These are phyloP conservation scores for Cyamopsis tetragonoloba DNA, from an alignment of 306 rosid genomes.

Conservation along the genomic window DNA sequence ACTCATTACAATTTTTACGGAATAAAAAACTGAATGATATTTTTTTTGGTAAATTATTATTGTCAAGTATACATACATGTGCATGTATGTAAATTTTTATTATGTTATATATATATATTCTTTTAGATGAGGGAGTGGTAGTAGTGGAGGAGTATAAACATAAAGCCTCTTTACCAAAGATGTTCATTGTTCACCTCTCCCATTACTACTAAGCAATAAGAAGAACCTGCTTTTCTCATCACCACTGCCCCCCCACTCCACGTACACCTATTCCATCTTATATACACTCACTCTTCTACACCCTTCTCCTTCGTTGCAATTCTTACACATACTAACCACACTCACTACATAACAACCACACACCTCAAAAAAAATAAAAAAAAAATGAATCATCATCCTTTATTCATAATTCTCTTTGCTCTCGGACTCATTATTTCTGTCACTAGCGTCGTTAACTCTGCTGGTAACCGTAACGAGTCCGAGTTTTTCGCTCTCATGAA, in stretches of 20 bases:
- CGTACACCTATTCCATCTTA: constrained; percentile 52
- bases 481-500: constrained; percentile 48
- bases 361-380: too few species aligned
- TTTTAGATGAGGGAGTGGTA: constrained; percentile 44
- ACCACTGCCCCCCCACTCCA: constrained; percentile 41
- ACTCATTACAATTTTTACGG: too few species aligned
- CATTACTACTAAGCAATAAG: constrained; percentile 33
- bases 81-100: too few species aligned
- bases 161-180: constrained; percentile 77
- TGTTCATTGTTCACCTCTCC: constrained; percentile 29
- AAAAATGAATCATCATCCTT: constrained; percentile 39
- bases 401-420: constrained; percentile 32
- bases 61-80: neutral
- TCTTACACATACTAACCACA: constrained; percentile 24
- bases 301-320: constrained; percentile 37
- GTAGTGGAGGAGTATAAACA: constrained; percentile 79
- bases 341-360: too few species aligned
- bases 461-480: constrained; percentile 29
- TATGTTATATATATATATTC: too few species aligned
- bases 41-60: too few species aligned
- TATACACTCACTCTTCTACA: constrained; percentile 52
- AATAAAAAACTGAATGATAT: too few species aligned
- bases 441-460: constrained; percentile 22
- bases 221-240: constrained; percentile 53
- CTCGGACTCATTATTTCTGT: constrained; percentile 24